Base-by-base conservation (phyloP, 2,329 filamentous ascomycete species). In the Volutella citrinella region DNA sequence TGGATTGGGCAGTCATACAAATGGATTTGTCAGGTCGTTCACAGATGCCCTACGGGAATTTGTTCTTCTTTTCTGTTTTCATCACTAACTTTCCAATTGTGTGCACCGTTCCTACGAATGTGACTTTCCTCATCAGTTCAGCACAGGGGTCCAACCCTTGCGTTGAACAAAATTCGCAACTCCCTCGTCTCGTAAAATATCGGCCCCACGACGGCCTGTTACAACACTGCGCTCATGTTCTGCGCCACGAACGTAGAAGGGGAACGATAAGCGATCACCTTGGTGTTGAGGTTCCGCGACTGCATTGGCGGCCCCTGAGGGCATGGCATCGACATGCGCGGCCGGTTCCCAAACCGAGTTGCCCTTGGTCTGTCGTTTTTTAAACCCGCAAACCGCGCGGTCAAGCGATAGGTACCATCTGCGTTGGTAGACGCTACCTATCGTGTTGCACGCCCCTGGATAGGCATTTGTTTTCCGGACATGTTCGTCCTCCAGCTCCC, bases 361-460 rank as follows among this genome's bases (percentile, higher is more conserved):
- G 10, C 38, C 42, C 12, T 32, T 36, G 42, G 44, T 54, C 31
- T 51, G 52, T 15, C 52, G 54, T 49, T 59, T 61, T 12, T 57
- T 55, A 35, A 86, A 83, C 5, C 81, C 81, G 30, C 73, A 78
- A 5, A 67, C 72, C 17, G 51, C 54, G 10, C 77, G 66, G 49
- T 87, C 82, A 2, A 87, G 63, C 10, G 74, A 74, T 13, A 85
- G 49, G 39, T 76, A 84, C 83, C 81, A 87, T 25, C 69, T 66
- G 6, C 82, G 70, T 54, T 86, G 81, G 47, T 86, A 74, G 5
- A 86, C 64, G 22, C 80, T 84, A 6, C 74, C 77, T 24, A 87
- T 80, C 4, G 69, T 74, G 48, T 87, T 87, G 2, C 50, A 66
- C 0, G 83, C 78, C 6, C 82, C 82, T 0, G 73, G 61, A 48